Evolutionary conservation across 2,329 filamentous ascomycete genomes (phyloP).

Genomic region (Ophiocordyceps sinensis): DNA sequence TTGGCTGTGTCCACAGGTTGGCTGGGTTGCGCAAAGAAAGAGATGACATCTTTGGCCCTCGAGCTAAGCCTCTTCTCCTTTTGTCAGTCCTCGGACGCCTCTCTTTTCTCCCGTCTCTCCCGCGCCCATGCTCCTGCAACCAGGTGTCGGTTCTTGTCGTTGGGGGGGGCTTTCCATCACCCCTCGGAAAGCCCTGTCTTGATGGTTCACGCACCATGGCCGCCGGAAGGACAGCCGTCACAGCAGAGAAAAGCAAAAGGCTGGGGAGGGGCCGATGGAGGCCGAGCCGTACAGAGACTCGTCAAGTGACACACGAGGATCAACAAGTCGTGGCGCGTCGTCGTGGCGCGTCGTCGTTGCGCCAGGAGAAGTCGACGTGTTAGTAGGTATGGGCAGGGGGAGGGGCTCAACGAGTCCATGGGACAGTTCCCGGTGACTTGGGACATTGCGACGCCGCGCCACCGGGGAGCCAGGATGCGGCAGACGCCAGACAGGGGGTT

Average conservation of each 20-base stretch:
- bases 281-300: no score
- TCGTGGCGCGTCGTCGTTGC: no score
- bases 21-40: slow-evolving; percentile 1
- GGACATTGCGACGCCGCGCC: background rate
- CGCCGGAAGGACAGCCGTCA: background rate
- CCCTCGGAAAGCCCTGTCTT: background rate
- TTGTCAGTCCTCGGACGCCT: no score
- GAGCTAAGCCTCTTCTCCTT: no score
- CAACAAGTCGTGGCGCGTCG: background rate
- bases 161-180: no score
- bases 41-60: background rate
- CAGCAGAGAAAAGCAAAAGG: background rate
- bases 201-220: background rate
- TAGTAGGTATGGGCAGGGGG: no score
- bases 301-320: background rate
- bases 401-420: background rate
- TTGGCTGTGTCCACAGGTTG: background rate
- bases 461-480: background rate
- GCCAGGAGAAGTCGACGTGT: no score
- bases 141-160: no score
- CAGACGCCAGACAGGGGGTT: background rate
- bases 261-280: no score
- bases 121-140: no score
- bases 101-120: no score
- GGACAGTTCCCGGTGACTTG: background rate